Base-by-base conservation (phyloP, 2,329 filamentous ascomycete genomes). In the Didymella pinodella region DNA sequence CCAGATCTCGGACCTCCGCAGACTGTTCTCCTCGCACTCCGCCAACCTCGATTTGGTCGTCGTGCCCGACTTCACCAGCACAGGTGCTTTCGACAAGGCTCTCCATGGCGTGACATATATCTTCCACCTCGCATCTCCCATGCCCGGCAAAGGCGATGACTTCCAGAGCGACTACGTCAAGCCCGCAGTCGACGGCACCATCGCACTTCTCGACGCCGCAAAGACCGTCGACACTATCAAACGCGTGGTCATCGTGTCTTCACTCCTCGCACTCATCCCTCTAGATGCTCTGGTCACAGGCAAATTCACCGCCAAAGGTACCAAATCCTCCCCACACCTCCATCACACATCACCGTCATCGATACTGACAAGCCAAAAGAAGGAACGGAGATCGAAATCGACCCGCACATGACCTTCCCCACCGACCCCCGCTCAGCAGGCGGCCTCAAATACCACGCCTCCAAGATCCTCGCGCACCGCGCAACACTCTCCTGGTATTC, bases 111-210 rank as follows among this genome's bases (percentile, higher is more conserved):
- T 71, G 11, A 56, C 67, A 7, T 65, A 68, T 47, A 59, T 74
- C 48, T 65, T 73, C 36, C 72, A 75, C 32, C 38, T 75, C 1
- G 73, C 73, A 18, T 71, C 72, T 4, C 70, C 73, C n/a, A 56
- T 74, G 49, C 64, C 65, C 4, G 61, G 58, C 5, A 57, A 2
- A 44, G 72, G 48, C 55, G 54, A 25, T 45, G 64, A 53, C 51
- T 64, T 64, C 16, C 45, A 63, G 36, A 45, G 40, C 10, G 67
- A 66, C 10, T 69, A 66, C 22, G 54, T 71, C 16, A 50, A 73
- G 8, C 71, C 73, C 10, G 72, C 72, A 7, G 63, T 74, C 1
- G 14, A 67, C 6, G 72, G 69, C 14, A 74, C 68, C 6, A 59
- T 59, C 2, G 49, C 57, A 4, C 62, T 75, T 1, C 41, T 74